These are phyloP conservation scores for Phlegmacium glaucopus DNA, from an alignment of 768 basidiomycete species.

Conservation along the genomic window DNA sequence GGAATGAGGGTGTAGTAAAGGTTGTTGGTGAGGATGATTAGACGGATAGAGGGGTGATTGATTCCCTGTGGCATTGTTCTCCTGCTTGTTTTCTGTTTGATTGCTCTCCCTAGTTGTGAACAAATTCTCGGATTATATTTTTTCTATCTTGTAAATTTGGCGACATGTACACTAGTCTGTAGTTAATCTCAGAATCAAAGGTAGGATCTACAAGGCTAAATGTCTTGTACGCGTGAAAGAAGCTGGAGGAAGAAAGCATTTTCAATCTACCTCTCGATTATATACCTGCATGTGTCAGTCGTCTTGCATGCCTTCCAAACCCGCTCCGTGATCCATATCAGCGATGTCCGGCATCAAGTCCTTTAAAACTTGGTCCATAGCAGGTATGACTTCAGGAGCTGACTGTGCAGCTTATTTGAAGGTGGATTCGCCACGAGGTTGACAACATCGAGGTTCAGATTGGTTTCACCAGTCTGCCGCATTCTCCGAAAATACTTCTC, in stretches of 20 bases:
- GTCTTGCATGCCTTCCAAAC: too few species aligned
- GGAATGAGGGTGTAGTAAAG: conserved; percentile 84
- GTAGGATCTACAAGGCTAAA: too few species aligned
- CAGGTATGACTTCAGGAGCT: conserved; percentile 92
- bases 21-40: conserved; percentile 87
- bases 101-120: neutral
- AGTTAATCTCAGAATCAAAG: too few species aligned
- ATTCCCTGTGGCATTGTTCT: neutral
- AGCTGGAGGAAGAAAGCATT: neutral
- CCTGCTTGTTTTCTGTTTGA: neutral
- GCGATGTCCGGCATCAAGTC: neutral
- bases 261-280: conserved; percentile 15
- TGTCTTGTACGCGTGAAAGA: too few species aligned
- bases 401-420: conserved; percentile 75
- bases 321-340: neutral
- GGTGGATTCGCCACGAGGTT: conserved; percentile 88
- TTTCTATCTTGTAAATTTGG: too few species aligned
- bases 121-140: too few species aligned
- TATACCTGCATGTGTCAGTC: conserved; percentile 28
- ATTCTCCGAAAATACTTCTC: conserved; percentile 80
- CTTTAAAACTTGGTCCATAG: conserved; percentile 52
- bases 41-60: conserved; percentile 46
- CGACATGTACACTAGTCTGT: too few species aligned
- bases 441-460: too few species aligned
- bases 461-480: too few species aligned